Evolutionary conservation across 345 rosid species (phyloP), one percentile per base, ranked within the genome.

Genomic region (Triadica sebifera): DNA sequence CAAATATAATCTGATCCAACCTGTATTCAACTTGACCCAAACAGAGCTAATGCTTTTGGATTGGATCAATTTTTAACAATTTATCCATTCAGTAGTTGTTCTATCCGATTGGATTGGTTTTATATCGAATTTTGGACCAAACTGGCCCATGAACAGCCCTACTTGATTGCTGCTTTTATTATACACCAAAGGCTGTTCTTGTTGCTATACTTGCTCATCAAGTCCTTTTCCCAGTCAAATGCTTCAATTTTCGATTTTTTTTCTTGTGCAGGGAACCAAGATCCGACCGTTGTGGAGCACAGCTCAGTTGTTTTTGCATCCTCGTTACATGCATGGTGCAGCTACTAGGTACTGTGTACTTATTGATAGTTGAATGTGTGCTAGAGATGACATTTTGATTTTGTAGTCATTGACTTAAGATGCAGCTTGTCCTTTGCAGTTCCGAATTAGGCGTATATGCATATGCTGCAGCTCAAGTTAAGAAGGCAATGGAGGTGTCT

Each of bases 391-490:
- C 39, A 5, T 5, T 67, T 49, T 41, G 15, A 56, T 66, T 9
- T 11, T 59, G 59, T 47, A 34, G 34, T 57, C 51, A 20, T 77
- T 67, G 50, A 49, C 43, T 63, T 12, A 5, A 60, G 38, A 62
- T 49, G n/a, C 20, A 43, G 49, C 51, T 58, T 77, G 25, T 71
- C 20, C 22, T 73, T 62, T 72, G 12, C 83, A 91, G 99, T 80
- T 82, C 99, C 70, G 97, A 95, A 76, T 72, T 91, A 55, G 96
- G 84, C 38, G 98, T 91, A 16, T 95, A 91, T 82, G 98, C 94
- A 70, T 93, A 90, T 83, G 94, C 92, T 82, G 98, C 99, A 56
- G 98, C 98, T 56, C 99, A 95, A 83, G 99, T 95, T 74, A 95
- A 93, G 88, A 95, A 95, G 59, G 97, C 98, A 51, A 90, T 93